Evolutionary conservation across 352 stramenopile genomes (phyloP).

Genomic region (Pythium aquatile): DNA sequence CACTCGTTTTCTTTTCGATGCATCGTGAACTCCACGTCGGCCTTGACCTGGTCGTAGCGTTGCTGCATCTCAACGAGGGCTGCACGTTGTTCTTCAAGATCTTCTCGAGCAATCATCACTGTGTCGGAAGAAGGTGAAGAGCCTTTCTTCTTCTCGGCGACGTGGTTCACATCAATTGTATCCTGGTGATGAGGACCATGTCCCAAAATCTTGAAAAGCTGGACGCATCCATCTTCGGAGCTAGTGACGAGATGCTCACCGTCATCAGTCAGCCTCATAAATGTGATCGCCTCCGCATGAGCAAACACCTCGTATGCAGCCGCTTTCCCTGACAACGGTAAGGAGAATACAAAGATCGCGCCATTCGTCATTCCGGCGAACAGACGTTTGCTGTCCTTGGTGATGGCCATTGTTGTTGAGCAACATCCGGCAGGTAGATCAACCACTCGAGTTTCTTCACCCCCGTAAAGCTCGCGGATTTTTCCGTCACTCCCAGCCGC

Average conservation of each 20-base stretch:
- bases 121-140: conserved; percentile 31
- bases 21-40: conserved; percentile 80
- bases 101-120: conserved; percentile 69
- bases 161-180: neutral
- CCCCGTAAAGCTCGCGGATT: conserved; percentile 56
- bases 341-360: conserved; percentile 58
- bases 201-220: conserved; percentile 51
- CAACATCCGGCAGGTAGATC: conserved; percentile 41
- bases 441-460: conserved; percentile 54
- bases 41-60: conserved; percentile 73
- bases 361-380: conserved; percentile 69
- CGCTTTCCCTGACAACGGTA: conserved; percentile 49
- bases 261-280: conserved; percentile 75
- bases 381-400: conserved; percentile 55
- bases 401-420: conserved; percentile 59
- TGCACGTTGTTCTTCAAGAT: conserved; percentile 67
- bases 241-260: conserved; percentile 52
- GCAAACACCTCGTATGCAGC: conserved; percentile 43
- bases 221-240: conserved; percentile 65
- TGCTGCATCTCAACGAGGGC: conserved; percentile 60
- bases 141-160: conserved; percentile 28
- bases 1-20: conserved; percentile 88
- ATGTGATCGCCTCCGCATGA: conserved; percentile 59
- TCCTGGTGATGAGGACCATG: conserved; percentile 3
- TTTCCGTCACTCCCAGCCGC: conserved; percentile 63